These are phyloP conservation scores for Candida sp. DNA, from an alignment of 1,139 yeast genomes.

Conservation along the genomic window DNA sequence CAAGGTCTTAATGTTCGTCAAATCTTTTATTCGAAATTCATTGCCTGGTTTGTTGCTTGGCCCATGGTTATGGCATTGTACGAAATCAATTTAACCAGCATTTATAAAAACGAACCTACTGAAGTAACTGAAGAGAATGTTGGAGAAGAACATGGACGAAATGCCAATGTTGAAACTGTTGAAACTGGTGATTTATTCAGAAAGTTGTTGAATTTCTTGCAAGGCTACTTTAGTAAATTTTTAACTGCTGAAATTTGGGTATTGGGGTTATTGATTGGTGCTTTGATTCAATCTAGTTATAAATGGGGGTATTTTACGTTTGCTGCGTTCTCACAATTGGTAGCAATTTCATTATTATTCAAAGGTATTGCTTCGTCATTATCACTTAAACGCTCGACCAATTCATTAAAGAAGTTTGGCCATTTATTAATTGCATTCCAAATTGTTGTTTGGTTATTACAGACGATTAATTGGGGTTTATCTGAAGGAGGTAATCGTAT, in stretches of 20 bases:
- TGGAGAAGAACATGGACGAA: slow-evolving; percentile 8
- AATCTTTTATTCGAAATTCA: slow-evolving; percentile 60
- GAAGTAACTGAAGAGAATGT: slow-evolving; percentile 8
- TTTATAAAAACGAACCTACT: neutral
- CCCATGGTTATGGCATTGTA: slow-evolving; percentile 50
- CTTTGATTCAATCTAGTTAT: slow-evolving; percentile 52
- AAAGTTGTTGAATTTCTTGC: slow-evolving; percentile 19
- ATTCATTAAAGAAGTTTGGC: slow-evolving; percentile 10
- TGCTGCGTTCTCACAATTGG: slow-evolving; percentile 33
- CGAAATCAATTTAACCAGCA: slow-evolving; percentile 27
- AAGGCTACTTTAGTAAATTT: slow-evolving; percentile 28
- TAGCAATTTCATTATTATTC: slow-evolving; percentile 29
- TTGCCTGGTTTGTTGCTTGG: slow-evolving; percentile 67
- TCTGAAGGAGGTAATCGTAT: slow-evolving; percentile 68
- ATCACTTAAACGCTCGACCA: slow-evolving; percentile 2
- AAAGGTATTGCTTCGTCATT: slow-evolving; percentile 4
- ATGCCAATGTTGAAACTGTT: neutral
- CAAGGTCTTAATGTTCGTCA: slow-evolving; percentile 48
- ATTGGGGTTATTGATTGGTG: slow-evolving; percentile 52
- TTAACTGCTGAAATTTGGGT: slow-evolving; percentile 49
- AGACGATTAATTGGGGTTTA: slow-evolving; percentile 61
- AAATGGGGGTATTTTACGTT: slow-evolving; percentile 65
- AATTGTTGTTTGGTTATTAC: slow-evolving; percentile 42
- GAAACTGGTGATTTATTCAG: slow-evolving; percentile 15
- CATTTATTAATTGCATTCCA: slow-evolving; percentile 24